These are phyloP conservation scores for Penicillium cosmopolitanum DNA, from an alignment of 495 filamentous ascomycete species.

Conservation along the genomic window DNA sequence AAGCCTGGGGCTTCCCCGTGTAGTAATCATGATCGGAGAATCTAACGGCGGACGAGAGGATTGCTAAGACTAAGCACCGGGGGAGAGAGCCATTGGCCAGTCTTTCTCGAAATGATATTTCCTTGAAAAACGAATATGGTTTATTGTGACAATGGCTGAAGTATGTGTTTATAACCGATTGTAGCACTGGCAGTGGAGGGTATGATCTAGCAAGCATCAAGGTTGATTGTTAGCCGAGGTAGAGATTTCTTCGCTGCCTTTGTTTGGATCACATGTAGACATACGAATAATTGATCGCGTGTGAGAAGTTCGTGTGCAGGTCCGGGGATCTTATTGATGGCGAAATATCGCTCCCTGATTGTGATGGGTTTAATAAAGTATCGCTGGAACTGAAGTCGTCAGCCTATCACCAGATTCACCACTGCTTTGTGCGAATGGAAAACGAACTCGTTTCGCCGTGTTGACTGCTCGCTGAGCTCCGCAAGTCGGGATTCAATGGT, in stretches of 20 bases:
- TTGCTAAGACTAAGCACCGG: conserved; percentile 27
- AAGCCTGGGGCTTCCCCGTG: conserved; percentile 18
- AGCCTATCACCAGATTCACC: not conserved
- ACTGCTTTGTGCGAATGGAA: not conserved
- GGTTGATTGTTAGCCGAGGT: not conserved
- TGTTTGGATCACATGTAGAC: not conserved
- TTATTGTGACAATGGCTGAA: conserved; percentile 36
- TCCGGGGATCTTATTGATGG: not conserved
- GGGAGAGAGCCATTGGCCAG: conserved; percentile 21
- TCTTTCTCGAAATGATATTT: conserved; percentile 27
- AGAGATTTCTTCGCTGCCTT: not conserved
- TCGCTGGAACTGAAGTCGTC: not conserved
- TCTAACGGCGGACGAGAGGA: conserved; percentile 31
- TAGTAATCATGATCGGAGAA: conserved; percentile 32
- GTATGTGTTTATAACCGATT: conserved; percentile 32
- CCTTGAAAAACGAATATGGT: conserved; percentile 37
- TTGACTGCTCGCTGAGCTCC: conserved; percentile 20
- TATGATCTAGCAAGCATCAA: conserved; percentile 12
- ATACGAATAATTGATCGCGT: conserved; percentile 11
- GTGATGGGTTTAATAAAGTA: not conserved
- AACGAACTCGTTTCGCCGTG: conserved; percentile 4
- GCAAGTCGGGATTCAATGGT: conserved; percentile 31
- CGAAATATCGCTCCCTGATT: not conserved
- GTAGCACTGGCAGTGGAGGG: conserved; percentile 21
- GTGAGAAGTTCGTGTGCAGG: not conserved